These are phyloP conservation scores for Huiozyma naganishii DNA, from an alignment of 805 yeast species.

Conservation along the genomic window DNA sequence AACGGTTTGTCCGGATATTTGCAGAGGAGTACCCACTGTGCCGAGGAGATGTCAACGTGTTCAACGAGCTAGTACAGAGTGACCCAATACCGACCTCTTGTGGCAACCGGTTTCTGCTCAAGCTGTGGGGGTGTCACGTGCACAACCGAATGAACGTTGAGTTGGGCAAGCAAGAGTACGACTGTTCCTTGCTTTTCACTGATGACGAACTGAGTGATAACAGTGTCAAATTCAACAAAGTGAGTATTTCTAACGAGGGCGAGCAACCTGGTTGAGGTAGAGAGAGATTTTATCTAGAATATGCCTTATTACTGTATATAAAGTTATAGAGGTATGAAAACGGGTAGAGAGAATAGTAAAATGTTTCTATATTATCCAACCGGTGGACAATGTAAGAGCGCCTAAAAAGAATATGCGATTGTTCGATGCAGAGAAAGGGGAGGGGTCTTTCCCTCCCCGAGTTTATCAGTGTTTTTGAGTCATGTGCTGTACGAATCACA, in stretches of 20 bases:
- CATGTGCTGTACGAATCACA: background rate
- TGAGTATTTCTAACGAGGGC: conserved; percentile 9
- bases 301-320: background rate
- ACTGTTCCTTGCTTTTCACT: conserved; percentile 59
- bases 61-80: conserved; percentile 50
- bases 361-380: no score
- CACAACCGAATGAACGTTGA: conserved; percentile 88
- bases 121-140: conserved; percentile 89
- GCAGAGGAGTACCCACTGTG: conserved; percentile 94
- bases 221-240: conserved; percentile 32
- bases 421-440: no score
- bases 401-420: no score
- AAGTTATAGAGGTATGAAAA: background rate
- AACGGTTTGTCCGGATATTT: conserved; percentile 54
- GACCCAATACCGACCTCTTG: conserved; percentile 76
- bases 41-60: conserved; percentile 76
- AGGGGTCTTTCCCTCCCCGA: no score
- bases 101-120: conserved; percentile 63
- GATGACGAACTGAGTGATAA: conserved; percentile 50
- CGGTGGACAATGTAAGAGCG: no score
- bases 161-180: conserved; percentile 73
- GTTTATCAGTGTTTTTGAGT: no score
- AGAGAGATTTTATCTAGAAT: no score
- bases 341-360: no score
- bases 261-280: conserved; percentile 11